Base-by-base conservation (phyloP, 768 basidiomycete species). In the Boletus tomentosulus region DNA sequence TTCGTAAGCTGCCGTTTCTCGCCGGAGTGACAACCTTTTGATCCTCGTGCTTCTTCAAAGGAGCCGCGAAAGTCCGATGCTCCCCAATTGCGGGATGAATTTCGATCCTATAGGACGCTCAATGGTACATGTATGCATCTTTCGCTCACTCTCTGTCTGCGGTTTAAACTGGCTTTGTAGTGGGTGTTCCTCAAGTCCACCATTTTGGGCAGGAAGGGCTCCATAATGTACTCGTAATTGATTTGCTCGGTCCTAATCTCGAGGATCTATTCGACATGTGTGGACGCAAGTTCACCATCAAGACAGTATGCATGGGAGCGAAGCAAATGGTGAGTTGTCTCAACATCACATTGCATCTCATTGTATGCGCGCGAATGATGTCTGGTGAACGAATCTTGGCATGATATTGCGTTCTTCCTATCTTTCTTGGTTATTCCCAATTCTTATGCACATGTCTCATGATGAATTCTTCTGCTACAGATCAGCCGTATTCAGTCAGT, bases 191-290 rank as follows among this genome's bases (percentile, higher is more conserved):
- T 2, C 95, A 98, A 71, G 97, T 98, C 28, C 93, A 98, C 74
- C 89, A 99, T 77, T 99, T 98, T 65, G 96, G 96, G 46, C 94
- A 97, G 71, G 96, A 99, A 73, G 97, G 96, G 13, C 80, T 98
- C 39, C 97, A 99, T 76, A 99, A 99, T 71, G 92, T 91, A 53
- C 82, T 92, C 46, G 89, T 90, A 69, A 90, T 95, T 56, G 96
- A 99, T 74, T 79, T 99, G 30, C 79, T 99, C 13, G 97, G 96
- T n/a, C 96, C 96, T 22, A 96, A 94, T 63, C 76, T 99, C 42
- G 96, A 99, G 73, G 96, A 99, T 68, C 79, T 99, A 33, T 98
- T 99, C 67, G 96, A 98, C 73, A 94, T 97, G 92, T 98, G 95
- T 69, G 85, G 87, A n/a, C 87, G 96, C 60, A 98, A 98, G 74